Conservation (phyloP, 164 flowering plant genomes). For the Magnolia kwangsiensis region DNA sequence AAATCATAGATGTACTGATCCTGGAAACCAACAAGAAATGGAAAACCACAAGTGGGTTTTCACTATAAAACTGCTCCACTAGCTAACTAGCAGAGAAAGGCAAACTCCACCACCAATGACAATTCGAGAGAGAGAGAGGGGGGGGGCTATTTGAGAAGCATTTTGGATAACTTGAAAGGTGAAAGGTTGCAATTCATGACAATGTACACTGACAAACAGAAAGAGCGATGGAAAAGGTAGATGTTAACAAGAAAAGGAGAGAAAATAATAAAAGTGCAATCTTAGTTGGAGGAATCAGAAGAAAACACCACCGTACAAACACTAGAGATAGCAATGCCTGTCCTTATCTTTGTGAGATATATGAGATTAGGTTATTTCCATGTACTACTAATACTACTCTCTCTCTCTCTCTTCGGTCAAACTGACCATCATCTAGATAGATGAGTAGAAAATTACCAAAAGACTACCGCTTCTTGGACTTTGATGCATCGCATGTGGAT, state of each 20-base stretch:
- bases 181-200: conserved; percentile 6
- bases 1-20: not conserved
- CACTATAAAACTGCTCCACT: not conserved
- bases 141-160: not conserved
- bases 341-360: conserved; percentile 29
- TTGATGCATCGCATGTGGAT: no score
- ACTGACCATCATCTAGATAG: not conserved
- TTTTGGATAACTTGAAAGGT: conserved; percentile 1
- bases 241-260: not conserved
- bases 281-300: conserved; percentile 24
- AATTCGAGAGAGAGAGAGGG: not conserved
- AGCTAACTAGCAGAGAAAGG: not conserved
- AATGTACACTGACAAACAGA: conserved; percentile 3
- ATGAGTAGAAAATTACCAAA: not conserved
- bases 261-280: conserved; percentile 1
- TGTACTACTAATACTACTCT: not conserved
- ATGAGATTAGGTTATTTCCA: conserved; percentile 10
- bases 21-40: not conserved
- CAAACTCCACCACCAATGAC: not conserved
- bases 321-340: conserved; percentile 16
- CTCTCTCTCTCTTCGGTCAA: not conserved
- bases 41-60: conserved; percentile 6
- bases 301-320: conserved; percentile 24
- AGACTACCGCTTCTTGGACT: not conserved
- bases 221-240: not conserved